Base-by-base conservation (phyloP, 1,284 basidiomycete genomes). In the Omphalotus olearius region DNA sequence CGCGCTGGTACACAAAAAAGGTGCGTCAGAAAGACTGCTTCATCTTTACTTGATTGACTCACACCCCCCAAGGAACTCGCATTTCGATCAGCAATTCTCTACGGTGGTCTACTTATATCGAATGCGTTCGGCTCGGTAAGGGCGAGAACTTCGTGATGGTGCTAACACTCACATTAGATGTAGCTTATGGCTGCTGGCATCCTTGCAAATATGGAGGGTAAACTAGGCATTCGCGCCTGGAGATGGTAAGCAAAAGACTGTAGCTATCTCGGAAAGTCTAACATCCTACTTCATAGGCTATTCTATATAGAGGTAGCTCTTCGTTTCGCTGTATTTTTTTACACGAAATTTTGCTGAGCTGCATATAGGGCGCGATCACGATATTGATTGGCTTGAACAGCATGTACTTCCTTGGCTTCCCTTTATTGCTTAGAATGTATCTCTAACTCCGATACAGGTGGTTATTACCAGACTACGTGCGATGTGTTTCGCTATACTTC, bases 91-190 rank as follows among this genome's bases (percentile, higher is more conserved):
- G 83, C 85, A 0, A 74, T 89, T 51, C 73, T 92, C 2, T 88
- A 83, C 63, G 74, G 74, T 6, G 87, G 86, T 13, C 62, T 82
- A 2, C 68, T 90, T n/a, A 73, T 89, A 45, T 85, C 84, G 0
- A 90, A 88, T 66, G 88, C 88, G 1, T 89, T 91, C 62, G 86
- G 87, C 38, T 72, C 77, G 50, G 82, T 85, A 50, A 64, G 81
- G 6, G 25, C 28, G 41, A 52, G 50, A 25, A 39, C 25, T 36
- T 17, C 16, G 16, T 26, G 30, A 9, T 4, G 14, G 30, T 13
- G 1, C 37, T 18, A 23, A 7, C 30, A n/a, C 18, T 17, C 25
- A 40, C 28, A 20, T 46, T 25, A 33, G 3, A 33, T 48, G 16
- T 46, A 85, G 79, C 66, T 85, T 23, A 79, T 84, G 63, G 83